These are phyloP conservation scores for Gaultheria prostrata DNA, from an alignment of 148 eudicot species.

Conservation along the genomic window DNA sequence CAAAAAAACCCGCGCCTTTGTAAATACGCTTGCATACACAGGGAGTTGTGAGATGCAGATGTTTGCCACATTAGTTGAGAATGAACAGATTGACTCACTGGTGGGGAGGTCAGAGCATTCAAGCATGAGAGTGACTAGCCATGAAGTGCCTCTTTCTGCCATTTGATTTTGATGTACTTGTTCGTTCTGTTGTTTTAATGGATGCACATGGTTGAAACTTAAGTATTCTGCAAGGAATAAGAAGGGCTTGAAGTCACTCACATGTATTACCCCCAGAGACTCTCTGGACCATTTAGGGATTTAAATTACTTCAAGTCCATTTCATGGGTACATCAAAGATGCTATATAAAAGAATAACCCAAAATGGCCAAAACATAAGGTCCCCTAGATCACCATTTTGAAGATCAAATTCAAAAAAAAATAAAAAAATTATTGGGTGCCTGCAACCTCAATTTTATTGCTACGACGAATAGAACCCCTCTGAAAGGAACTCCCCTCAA, in stretches of 20 bases:
- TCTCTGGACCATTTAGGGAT: neutral
- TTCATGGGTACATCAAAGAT: too few relatives aligned
- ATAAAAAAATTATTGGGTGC: neutral
- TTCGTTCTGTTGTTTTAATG: neutral
- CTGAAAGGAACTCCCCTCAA: too few relatives aligned
- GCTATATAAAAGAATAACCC: neutral
- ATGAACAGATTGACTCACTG: neutral
- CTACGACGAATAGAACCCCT: neutral
- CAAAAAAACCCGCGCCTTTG: too few relatives aligned
- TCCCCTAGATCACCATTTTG: neutral
- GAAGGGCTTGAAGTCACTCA: neutral
- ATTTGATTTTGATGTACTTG: neutral
- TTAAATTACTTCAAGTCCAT: too few relatives aligned
- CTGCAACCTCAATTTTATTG: too few relatives aligned
- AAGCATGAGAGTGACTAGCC: neutral
- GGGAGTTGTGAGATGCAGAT: neutral
- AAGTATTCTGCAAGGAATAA: neutral
- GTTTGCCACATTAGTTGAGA: neutral
- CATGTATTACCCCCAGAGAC: neutral
- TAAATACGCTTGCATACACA: neutral
- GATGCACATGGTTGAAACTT: neutral
- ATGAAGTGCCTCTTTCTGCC: neutral
- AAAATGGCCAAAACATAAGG: neutral
- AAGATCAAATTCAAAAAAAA: neutral
- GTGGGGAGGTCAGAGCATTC: neutral